Conservation (phyloP, 169 alveolate species). For the Amoebophrya sp. region DNA sequence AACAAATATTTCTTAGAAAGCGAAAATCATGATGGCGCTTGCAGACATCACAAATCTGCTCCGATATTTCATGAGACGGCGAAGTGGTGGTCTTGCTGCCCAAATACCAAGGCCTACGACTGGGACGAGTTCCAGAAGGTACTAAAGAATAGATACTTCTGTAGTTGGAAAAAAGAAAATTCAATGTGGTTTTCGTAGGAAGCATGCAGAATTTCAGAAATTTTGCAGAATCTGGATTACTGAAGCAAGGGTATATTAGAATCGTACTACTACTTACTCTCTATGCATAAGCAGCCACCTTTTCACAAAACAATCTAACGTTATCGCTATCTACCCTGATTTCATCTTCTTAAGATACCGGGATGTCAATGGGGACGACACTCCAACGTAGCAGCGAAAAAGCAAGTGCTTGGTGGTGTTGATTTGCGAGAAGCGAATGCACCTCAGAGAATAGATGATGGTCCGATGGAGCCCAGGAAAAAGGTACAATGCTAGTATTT, state of each 20-base stretch:
- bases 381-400: background rate
- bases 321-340: background rate
- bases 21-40: background rate
- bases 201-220: background rate
- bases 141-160: background rate
- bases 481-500: too few relatives aligned
- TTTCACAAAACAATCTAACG: background rate
- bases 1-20: background rate
- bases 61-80: conserved; percentile 49
- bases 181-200: background rate
- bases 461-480: conserved; percentile 41
- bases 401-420: conserved; percentile 17
- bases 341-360: conserved; percentile 43
- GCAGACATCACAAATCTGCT: conserved; percentile 37
- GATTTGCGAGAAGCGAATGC: conserved; percentile 40
- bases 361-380: conserved; percentile 39
- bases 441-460: conserved; percentile 42
- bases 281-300: background rate
- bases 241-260: background rate
- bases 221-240: background rate
- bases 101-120: conserved; percentile 46
- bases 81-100: conserved; percentile 47
- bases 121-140: conserved; percentile 48
- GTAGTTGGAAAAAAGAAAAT: background rate
- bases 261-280: background rate